Conservation (phyloP, 2,329 filamentous ascomycete genomes). For the Emmonsiellopsis sp. region DNA sequence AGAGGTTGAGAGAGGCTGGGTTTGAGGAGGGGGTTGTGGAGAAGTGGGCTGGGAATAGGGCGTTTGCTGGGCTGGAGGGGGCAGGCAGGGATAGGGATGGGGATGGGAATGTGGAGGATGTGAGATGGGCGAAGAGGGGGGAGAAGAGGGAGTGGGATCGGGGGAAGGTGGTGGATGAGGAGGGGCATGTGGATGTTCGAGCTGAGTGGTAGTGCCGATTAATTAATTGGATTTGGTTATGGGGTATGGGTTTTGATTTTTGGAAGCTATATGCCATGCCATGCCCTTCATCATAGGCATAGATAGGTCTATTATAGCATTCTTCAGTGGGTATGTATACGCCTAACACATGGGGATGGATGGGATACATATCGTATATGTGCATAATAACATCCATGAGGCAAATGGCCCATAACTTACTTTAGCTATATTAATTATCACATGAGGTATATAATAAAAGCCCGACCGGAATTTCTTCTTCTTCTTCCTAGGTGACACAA, state of each 20-base stretch:
- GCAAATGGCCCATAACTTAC: too few relatives aligned
- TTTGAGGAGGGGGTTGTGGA: constrained; percentile 67
- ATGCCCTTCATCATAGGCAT: too few relatives aligned
- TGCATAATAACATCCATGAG: too few relatives aligned
- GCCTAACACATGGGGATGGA: too few relatives aligned
- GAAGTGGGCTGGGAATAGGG: constrained; percentile 57
- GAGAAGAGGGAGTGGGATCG: constrained; percentile 60
- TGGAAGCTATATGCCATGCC: not conserved
- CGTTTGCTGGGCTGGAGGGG: constrained; percentile 37
- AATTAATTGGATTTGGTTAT: not conserved
- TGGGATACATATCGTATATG: too few relatives aligned
- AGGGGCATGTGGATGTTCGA: constrained; percentile 44
- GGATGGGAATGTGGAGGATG: constrained; percentile 56
- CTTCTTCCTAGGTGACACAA: too few relatives aligned
- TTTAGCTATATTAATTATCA: too few relatives aligned
- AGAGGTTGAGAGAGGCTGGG: constrained; percentile 65
- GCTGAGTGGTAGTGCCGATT: constrained; percentile 34
- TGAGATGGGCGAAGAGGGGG: constrained; percentile 63
- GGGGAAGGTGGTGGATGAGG: constrained; percentile 50
- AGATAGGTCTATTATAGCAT: too few relatives aligned
- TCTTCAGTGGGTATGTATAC: too few relatives aligned
- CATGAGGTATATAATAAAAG: too few relatives aligned
- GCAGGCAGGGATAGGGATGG: constrained; percentile 10
- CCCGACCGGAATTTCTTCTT: too few relatives aligned
- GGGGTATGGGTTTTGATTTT: not conserved